Evolutionary conservation across 1,284 basidiomycete species (phyloP), one percentile per base, ranked within the genome.

Genomic region (Thelephora terrestris): DNA sequence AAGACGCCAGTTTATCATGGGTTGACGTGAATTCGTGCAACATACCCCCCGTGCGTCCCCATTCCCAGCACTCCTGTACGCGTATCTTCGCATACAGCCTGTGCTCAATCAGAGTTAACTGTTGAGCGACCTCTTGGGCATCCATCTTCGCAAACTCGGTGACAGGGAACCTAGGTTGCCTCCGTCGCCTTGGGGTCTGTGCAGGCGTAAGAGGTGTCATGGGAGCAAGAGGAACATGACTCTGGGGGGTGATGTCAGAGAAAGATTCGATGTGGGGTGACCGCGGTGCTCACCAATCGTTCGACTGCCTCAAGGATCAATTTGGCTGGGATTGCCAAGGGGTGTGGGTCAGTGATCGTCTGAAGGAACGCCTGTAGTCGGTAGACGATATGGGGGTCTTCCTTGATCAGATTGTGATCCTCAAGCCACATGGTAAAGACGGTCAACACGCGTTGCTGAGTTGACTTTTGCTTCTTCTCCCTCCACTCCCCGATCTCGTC

Each of bases 401-500:
- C 79, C 52, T 79, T 73, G 49, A 83, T 61, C 43, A 85, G 61
- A 18, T 73, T 67, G 53, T 81, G 71, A 29, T 78, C 69, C 54
- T 78, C 75, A 35, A 82, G 60, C 83, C 83, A 86, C 49, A 74
- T 63, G 21, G 67, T 69, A 50, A 84, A 71, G 10, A 81, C 64
- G 9, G 71, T 69, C 27, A 86, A 64, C 10, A 84, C 74, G 12
- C 74, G 73, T 45, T 70, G 68, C 55, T 78, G 80, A 7, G 73
- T 75, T 12, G 76, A 74, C 42, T 71, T 66, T 37, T 79, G 69
- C 58, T 76, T 76, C 60, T 74, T 74, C 49, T 76, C 71, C 53
- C 73, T 76, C 87, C 87, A 91, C 39, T 79, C 74, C 32, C 71
- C 68, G 36, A 76, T 67, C 56, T 88, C 77, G 1, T 70, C 67